These are phyloP conservation scores for Acrocalymma vagum DNA, from an alignment of 2,329 filamentous ascomycete genomes.

Conservation along the genomic window DNA sequence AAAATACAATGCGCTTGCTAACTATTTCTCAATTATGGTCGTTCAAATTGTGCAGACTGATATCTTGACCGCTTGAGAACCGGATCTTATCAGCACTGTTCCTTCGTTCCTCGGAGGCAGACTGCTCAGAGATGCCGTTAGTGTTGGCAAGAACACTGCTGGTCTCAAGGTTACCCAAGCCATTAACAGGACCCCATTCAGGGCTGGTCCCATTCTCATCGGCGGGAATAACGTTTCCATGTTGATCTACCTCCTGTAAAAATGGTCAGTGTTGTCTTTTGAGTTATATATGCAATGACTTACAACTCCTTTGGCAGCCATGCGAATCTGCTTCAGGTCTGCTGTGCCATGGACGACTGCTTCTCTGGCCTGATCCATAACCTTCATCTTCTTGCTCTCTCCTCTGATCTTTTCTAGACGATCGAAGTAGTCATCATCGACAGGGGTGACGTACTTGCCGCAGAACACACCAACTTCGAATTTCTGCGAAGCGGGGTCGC, in stretches of 20 bases:
- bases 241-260: slow-evolving; percentile 57
- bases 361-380: slow-evolving; percentile 70
- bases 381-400: slow-evolving; percentile 73
- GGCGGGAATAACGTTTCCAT: slow-evolving; percentile 66
- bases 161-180: slow-evolving; percentile 19
- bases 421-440: slow-evolving; percentile 82
- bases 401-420: slow-evolving; percentile 77
- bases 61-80: slow-evolving; percentile 62
- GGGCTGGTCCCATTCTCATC: slow-evolving; percentile 34
- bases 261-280: slow-evolving; percentile 11
- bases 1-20: too few species aligned
- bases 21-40: slow-evolving; percentile 45
- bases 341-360: slow-evolving; percentile 71
- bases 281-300: slow-evolving; percentile 12
- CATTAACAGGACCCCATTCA: slow-evolving; percentile 33
- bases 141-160: slow-evolving; percentile 23
- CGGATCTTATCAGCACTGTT: slow-evolving; percentile 34
- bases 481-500: slow-evolving; percentile 63
- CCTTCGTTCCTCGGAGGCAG: too few species aligned
- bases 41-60: slow-evolving; percentile 66
- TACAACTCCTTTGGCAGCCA: slow-evolving; percentile 68
- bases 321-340: slow-evolving; percentile 66
- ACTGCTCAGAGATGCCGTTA: slow-evolving; percentile 12
- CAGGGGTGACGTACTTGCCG: slow-evolving; percentile 83
- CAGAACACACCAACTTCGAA: slow-evolving; percentile 96